Evolutionary conservation across 2,329 filamentous ascomycete genomes (phyloP), one percentile per base, ranked within the genome.

Genomic region (Pseudocercospora crystallina): DNA sequence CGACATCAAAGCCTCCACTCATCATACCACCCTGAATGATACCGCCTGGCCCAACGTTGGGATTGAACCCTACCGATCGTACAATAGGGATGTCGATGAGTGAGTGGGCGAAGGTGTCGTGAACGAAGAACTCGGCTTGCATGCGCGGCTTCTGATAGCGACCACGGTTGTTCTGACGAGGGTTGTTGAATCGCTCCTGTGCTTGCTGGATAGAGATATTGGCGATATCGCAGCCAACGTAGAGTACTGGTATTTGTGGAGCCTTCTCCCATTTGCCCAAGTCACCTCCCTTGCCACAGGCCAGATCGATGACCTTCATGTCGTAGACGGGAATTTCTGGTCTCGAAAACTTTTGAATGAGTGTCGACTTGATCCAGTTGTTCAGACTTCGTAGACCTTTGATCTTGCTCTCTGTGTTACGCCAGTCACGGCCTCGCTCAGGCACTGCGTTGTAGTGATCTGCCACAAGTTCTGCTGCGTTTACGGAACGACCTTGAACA

Each of bases 341-440:
- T 5, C 61, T 61, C 3, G 89, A 90, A 73, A 96, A 97, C 69
- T 96, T 96, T 68, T 97, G 91, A 61, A 99, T 97, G 61, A 97
- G 83, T 43, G 89, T 92, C 67, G 90, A 96, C 78, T 99, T 99
- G 73, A 99, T 82, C 94, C 94, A 99, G 71, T 99, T 99, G 75
- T 99, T 99, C 77, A 96, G 94, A 60, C 87, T 89, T 46, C 94
- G 84, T 46, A 99, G 76, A 0, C 94, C 94, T 73, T 95, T 96
- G 76, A 99, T 99, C 64, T 89, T 87, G 70, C 89, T 95, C 65
- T 95, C 90, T 5, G 90, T 95, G 68, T 87, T 90, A 43, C 94
- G 84, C 92, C 94, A 99, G 65, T 96, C 90, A 47, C 92, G 84
- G 10, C 94, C 94, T 29, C 91, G 83, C 74, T 99, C 88, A 0